These are phyloP conservation scores for Backusella liffmaniae DNA, from an alignment of 192 early-diverging fungal species.

Conservation along the genomic window DNA sequence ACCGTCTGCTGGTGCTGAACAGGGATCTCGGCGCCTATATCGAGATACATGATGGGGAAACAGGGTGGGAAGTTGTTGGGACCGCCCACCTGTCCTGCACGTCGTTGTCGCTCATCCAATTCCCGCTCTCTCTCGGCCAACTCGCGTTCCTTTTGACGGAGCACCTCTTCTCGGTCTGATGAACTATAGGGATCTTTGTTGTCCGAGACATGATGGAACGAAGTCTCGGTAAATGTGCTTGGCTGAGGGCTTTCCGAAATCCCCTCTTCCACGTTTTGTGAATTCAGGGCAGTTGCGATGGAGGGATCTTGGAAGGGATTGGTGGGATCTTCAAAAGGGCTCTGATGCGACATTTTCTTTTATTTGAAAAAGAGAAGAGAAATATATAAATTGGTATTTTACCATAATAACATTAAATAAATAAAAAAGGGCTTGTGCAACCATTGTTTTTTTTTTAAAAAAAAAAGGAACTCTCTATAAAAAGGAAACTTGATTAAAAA, in stretches of 20 bases:
- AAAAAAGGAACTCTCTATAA: not conserved
- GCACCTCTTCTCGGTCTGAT: slow-evolving; percentile 58
- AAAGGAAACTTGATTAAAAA: not conserved
- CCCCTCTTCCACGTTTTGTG: not conserved
- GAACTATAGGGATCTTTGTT: slow-evolving; percentile 24
- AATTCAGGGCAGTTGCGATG: slow-evolving; percentile 34
- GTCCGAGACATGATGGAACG: slow-evolving; percentile 20
- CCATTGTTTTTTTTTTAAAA: not conserved
- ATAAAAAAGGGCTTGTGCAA: not conserved
- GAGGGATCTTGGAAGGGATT: slow-evolving; percentile 45
- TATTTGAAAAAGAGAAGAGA: not conserved
- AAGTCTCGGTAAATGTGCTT: not conserved
- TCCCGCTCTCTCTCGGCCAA: slow-evolving; percentile 72
- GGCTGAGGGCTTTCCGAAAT: not conserved
- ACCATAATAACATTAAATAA: not conserved
- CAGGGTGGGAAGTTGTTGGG: slow-evolving; percentile 79
- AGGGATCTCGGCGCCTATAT: slow-evolving; percentile 74
- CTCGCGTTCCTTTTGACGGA: slow-evolving; percentile 70
- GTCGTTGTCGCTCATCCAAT: slow-evolving; percentile 64
- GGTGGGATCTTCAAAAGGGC: slow-evolving; percentile 35
- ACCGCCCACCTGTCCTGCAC: slow-evolving; percentile 41
- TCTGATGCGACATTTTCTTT: slow-evolving; percentile 4
- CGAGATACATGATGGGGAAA: slow-evolving; percentile 81
- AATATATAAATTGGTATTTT: not conserved
- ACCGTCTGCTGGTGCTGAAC: slow-evolving; percentile 58